phyloP scores from a whole-genome alignment of 208 protist genomes.

The Acanthamoeba triangularis region DNA sequence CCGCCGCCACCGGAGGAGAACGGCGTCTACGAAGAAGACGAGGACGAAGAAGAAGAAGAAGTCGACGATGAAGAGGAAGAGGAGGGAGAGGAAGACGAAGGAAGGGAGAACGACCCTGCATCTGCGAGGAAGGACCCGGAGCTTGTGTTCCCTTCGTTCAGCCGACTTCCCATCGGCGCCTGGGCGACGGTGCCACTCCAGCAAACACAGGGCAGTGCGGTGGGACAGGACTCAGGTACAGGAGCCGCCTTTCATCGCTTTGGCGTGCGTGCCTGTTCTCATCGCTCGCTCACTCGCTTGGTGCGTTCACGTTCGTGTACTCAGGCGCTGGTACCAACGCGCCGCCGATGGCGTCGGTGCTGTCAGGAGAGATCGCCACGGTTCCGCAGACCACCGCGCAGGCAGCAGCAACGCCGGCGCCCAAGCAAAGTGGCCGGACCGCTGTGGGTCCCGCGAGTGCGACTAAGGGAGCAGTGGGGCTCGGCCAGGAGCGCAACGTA shows the following conservation, averaged over 20 bases:
- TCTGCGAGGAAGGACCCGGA: neutral
- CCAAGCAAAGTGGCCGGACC: neutral
- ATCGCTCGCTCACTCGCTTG: no score
- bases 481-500: conserved; percentile 52
- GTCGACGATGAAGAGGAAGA: neutral
- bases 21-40: neutral
- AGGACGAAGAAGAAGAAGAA: neutral
- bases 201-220: neutral
- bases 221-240: neutral
- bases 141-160: neutral
- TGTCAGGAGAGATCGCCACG: neutral
- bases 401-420: neutral
- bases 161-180: neutral
- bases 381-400: neutral
- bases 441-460: neutral
- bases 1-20: neutral
- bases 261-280: no score
- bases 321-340: neutral
- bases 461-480: neutral
- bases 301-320: no score
- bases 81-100: neutral
- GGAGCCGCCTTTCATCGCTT: no score
- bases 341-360: neutral
- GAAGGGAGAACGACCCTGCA: neutral
- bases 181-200: neutral